Evolutionary conservation across 2,329 filamentous ascomycete species (phyloP), one percentile per base, ranked within the genome.

Genomic region (Aspergillus caelatus): DNA sequence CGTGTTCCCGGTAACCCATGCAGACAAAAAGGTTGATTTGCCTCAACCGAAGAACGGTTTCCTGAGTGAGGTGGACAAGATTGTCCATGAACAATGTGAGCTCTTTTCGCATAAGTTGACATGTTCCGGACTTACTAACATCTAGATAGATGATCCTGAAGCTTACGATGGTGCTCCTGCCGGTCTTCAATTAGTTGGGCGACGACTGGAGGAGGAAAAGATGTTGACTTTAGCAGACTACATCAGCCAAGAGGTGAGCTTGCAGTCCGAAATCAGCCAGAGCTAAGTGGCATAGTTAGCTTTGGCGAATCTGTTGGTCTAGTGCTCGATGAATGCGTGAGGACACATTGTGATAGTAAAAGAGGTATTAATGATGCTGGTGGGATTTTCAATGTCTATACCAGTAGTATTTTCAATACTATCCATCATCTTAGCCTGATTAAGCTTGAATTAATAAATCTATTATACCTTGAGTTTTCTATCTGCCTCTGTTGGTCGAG

Each of bases 1-100:
- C 0, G 79, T 84, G 1, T 78, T 89, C 21, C 87, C 87, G 0
- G 84, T 88, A 1, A 87, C 85, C 0, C 80, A 73, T 50, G 84
- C 81, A 0, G 81, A 88, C 62, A 83, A 84, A 68, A 70, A 58
- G 0, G 57, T 87, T 5, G 87, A 89, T 70, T 68, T 74, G 16
- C 75, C 81, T 43, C 39, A 67, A 4, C 71, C 67, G 0, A 58
- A 67, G 28, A 82, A 80, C 65, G 64, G 73, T 28, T 80, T 82
- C 0, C 41, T 80, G n/a, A 80, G 74, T 60, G 79, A 80, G 0
- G 55, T 74, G 1, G 84, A 86, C 60, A 71, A 73, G 60, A 68
- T 73, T 48, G 80, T 81, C n/a, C 80, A 81, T 70, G 75, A 80
- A 59, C 76, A 81, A 30, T 88, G 83, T 86, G 69, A 77, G 83